Conservation (phyloP, 2,329 filamentous ascomycete genomes). For the Hypoxylon sp. region DNA sequence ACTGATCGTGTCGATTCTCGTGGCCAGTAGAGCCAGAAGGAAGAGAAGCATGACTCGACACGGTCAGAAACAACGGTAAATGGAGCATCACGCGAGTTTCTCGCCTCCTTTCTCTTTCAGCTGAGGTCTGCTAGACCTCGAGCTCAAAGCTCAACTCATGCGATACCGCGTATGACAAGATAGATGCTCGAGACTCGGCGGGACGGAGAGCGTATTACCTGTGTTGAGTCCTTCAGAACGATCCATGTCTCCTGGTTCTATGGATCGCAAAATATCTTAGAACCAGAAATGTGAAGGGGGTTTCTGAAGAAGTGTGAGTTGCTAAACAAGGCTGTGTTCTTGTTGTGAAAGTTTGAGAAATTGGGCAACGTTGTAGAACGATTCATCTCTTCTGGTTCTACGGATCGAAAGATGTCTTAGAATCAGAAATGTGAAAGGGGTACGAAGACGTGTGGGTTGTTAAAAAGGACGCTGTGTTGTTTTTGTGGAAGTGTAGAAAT, state of each 20-base stretch:
- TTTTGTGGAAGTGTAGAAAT: too few species aligned
- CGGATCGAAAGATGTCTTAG: neutral
- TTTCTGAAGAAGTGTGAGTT: too few species aligned
- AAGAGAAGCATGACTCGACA: neutral
- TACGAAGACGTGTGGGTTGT: too few species aligned
- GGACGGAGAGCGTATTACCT: neutral
- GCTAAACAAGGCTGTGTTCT: too few species aligned
- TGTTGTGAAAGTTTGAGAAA: too few species aligned
- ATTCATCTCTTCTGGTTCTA: too few species aligned
- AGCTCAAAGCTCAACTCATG: neutral
- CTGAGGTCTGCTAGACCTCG: neutral
- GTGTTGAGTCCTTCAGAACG: neutral
- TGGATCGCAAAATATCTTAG: neutral
- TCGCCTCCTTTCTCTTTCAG: neutral
- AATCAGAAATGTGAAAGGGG: too few species aligned
- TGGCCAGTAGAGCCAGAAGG: neutral
- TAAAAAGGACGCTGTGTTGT: too few species aligned
- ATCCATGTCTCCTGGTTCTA: too few species aligned
- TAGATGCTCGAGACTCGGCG: neutral
- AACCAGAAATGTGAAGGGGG: too few species aligned
- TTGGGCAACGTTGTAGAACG: too few species aligned
- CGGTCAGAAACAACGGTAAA: neutral
- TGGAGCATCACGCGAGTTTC: neutral
- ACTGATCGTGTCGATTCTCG: neutral
- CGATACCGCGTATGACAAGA: neutral